Evolutionary conservation across 1,284 basidiomycete species (phyloP), one percentile per base, ranked within the genome.

Genomic region (Agroathelia rolfsii): DNA sequence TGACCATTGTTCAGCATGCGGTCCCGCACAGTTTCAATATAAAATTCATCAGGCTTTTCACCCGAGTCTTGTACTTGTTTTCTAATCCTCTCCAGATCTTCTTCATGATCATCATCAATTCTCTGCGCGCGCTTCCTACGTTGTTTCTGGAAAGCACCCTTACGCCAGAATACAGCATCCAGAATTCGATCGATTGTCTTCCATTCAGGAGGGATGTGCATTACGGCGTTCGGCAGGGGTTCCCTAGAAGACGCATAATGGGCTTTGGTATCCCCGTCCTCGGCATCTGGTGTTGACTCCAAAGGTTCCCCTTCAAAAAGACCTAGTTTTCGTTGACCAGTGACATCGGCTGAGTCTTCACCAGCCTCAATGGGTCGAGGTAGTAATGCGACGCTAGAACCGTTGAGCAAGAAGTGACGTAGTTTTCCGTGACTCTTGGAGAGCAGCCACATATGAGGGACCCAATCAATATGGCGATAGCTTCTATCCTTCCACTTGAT

Each of bases 371-470:
- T 46, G 33, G 6, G 48, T 33, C 3, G 40, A 15, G 23, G 41
- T 38, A 3, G 43, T 26, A 17, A 47, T 41, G 2, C 62, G n/a
- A 89, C 67, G 43, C 67, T 73, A 0, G 82, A 62, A 2, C 89
- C 88, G 12, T 65, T 62, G 5, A 53, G 45, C 20, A 94, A 62
- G 54, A 94, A 96, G 51, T 85, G 72, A 42, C 76, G 75, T 35
- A 95, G 59, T 48, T 78, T 85, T 10, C 52, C 49, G 3, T 56
- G 49, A 30, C 74, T 62, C 6, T 71, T 75, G 3, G 80, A 72
- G 18, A 76, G 59, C 1, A 95, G 61, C 86, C 86, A 95, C 58
- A 82, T 77, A 49, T 94, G 90, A 12, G 89, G 82, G 1, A 93
- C 87, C 90, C 90, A 94, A 43, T 77, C 62, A 27, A 73, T 62